These are phyloP conservation scores for Podosphaera xanthii DNA, from an alignment of 2,329 filamentous ascomycete species.

Conservation along the genomic window DNA sequence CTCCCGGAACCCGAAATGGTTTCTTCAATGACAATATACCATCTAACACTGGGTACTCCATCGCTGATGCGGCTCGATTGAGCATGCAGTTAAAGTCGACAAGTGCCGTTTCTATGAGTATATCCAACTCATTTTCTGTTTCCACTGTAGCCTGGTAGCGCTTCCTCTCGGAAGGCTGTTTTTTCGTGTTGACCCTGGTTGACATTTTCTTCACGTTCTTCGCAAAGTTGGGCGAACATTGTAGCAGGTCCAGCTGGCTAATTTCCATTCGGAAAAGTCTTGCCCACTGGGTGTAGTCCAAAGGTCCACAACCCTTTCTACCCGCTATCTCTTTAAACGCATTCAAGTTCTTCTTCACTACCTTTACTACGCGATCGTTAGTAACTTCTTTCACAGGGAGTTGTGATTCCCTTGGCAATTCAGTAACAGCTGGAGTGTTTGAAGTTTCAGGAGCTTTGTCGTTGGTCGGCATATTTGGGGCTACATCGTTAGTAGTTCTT, in stretches of 20 bases:
- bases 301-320: not conserved
- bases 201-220: not conserved
- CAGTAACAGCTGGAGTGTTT: not conserved
- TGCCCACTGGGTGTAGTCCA: not conserved
- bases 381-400: not conserved
- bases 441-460: no score
- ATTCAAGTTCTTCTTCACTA: not conserved
- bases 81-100: not conserved
- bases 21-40: not conserved
- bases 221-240: not conserved
- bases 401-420: not conserved
- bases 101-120: not conserved
- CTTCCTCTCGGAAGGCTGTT: not conserved
- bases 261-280: not conserved
- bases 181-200: not conserved
- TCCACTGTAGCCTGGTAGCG: not conserved
- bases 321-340: not conserved
- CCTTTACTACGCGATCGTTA: not conserved
- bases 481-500: not conserved
- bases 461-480: not conserved
- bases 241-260: not conserved
- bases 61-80: no score
- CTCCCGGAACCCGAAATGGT: not conserved
- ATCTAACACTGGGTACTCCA: no score
- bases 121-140: not conserved